These are phyloP conservation scores for Sequoiadendron giganteum DNA, from an alignment of 75 land plant genomes.

Conservation along the genomic window DNA sequence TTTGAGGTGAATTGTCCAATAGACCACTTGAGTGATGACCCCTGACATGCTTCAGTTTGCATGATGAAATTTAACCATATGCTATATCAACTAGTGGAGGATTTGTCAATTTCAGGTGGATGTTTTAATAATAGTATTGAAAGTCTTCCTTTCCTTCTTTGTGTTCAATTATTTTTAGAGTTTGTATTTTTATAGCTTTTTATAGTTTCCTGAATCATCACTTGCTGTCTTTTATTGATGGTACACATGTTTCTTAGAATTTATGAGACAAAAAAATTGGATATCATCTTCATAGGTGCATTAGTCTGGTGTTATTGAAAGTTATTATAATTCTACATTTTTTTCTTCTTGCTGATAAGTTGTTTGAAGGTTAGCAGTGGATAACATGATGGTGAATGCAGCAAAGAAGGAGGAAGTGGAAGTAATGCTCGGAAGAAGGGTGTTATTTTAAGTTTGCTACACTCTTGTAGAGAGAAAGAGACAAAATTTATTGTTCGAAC, in stretches of 20 bases:
- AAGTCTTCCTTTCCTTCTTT: neutral
- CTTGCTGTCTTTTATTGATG: neutral
- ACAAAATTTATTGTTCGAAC: slow-evolving; percentile 94
- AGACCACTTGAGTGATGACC: neutral
- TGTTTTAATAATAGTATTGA: neutral
- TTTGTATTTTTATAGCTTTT: neutral
- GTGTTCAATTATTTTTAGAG: neutral
- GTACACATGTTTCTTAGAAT: neutral
- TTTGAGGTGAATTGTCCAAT: neutral
- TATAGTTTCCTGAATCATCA: neutral
- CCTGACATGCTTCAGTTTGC: neutral
- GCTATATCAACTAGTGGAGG: neutral
- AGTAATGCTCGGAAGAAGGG: slow-evolving; percentile 68
- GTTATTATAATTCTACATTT: neutral
- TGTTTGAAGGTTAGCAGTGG: neutral
- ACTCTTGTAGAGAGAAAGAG: slow-evolving; percentile 92
- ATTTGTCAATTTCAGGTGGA: neutral
- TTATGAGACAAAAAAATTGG: neutral
- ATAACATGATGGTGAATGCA: slow-evolving; percentile 19
- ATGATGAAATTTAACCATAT: neutral
- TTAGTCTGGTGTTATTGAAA: neutral
- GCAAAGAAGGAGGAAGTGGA: slow-evolving; percentile 80
- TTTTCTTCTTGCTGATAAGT: neutral
- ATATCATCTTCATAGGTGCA: neutral
- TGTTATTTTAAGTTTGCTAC: slow-evolving; percentile 69